Percentiles rank a stretch among this genome's conserved stretches.
phyloP scores from a whole-genome alignment of 2,329 filamentous ascomycete species.

The Clonostachys byssicola region DNA sequence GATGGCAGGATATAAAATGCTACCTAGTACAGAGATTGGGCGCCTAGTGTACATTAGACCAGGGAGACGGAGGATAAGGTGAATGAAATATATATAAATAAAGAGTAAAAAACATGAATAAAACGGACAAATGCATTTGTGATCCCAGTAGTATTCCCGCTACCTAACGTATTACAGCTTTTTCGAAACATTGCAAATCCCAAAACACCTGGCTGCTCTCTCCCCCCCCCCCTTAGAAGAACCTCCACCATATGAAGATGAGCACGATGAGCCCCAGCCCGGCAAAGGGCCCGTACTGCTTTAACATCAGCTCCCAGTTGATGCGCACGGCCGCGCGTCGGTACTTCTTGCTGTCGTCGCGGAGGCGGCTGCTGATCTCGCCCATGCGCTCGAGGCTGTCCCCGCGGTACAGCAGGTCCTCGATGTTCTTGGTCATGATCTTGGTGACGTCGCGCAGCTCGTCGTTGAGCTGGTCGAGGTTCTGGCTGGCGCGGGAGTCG shows the following conservation, averaged over 20 bases:
- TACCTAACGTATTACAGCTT: too few species aligned
- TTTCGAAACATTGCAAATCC: too few species aligned
- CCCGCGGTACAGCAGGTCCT: constrained; percentile 91
- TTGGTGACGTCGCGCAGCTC: constrained; percentile 97
- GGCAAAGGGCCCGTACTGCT: constrained; percentile 93
- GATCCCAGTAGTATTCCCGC: too few species aligned
- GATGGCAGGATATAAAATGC: too few species aligned
- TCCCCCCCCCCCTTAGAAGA: constrained; percentile 60
- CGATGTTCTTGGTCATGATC: constrained; percentile 99
- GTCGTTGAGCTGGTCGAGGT: constrained; percentile 92
- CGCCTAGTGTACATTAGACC: too few species aligned
- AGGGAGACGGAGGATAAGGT: too few species aligned
- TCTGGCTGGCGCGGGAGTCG: constrained; percentile 84
- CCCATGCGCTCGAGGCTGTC: constrained; percentile 97
- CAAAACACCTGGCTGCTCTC: too few species aligned
- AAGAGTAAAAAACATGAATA: too few species aligned
- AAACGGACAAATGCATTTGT: too few species aligned
- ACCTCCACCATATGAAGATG: constrained; percentile 87
- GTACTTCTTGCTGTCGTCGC: constrained; percentile 95
- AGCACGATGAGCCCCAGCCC: constrained; percentile 78
- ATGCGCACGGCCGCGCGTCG: constrained; percentile 87
- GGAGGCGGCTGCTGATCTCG: constrained; percentile 80
- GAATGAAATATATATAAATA: too few species aligned
- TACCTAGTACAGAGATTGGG: too few species aligned
- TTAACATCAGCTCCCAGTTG: constrained; percentile 94